These are phyloP conservation scores for Cutaneotrichosporon sp. DNA, from an alignment of 1,284 basidiomycete species.

Conservation along the genomic window DNA sequence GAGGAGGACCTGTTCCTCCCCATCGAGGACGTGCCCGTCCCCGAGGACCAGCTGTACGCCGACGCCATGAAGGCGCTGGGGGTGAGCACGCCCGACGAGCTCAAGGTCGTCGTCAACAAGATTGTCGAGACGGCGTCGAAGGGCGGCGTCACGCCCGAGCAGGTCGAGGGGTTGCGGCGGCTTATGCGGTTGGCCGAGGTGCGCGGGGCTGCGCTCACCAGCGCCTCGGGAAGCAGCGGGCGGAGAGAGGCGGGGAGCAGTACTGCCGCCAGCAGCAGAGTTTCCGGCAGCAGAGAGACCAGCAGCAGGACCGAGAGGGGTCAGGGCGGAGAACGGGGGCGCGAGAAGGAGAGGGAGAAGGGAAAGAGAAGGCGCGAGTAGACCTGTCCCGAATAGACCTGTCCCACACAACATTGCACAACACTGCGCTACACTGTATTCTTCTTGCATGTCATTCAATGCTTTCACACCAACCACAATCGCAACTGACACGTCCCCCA, in stretches of 20 bases:
- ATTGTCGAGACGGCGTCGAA: slow-evolving; percentile 19
- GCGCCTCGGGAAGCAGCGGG: neutral
- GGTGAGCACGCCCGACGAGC: slow-evolving; percentile 18
- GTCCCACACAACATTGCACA: no score
- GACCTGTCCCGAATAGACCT: no score
- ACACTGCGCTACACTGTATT: neutral
- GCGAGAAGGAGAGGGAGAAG: neutral
- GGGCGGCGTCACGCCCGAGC: slow-evolving; percentile 17
- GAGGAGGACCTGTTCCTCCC: slow-evolving; percentile 42
- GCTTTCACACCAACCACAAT: no score
- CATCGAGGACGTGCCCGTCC: slow-evolving; percentile 42
- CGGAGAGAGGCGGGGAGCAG: neutral
- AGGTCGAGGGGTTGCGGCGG: slow-evolving; percentile 24
- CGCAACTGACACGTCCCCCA: no score
- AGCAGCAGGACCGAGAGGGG: neutral
- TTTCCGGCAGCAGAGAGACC: neutral
- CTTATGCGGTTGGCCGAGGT: slow-evolving; percentile 20
- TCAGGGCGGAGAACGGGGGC: neutral
- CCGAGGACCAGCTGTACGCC: slow-evolving; percentile 23
- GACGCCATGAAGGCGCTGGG: slow-evolving; percentile 24
- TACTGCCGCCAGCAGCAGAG: no score
- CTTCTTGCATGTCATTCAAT: neutral
- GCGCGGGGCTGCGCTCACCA: neutral
- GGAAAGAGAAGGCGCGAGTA: neutral
- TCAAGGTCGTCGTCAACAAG: slow-evolving; percentile 17